A percentile compares a stretch with the other conserved stretches of the same genome.
phyloP scores from a whole-genome alignment of 805 yeast species.

The Yamadazyma ubonensis region DNA sequence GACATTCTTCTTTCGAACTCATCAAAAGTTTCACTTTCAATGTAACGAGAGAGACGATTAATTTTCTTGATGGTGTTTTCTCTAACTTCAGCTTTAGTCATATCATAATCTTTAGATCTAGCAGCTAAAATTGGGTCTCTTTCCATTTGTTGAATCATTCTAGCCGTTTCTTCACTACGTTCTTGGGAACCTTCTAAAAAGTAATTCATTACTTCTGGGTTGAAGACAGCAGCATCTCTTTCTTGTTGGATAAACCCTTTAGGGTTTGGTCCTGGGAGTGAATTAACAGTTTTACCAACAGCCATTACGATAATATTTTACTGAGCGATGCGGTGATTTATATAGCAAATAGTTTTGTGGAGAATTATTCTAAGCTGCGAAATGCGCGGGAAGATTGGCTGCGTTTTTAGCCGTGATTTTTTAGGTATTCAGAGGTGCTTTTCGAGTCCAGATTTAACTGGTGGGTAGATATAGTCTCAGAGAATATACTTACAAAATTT shows the following conservation, averaged over 20 bases:
- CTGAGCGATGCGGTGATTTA: conserved; percentile 2
- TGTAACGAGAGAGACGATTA: conserved; percentile 57
- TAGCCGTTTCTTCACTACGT: conserved; percentile 47
- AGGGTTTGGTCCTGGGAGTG: conserved; percentile 32
- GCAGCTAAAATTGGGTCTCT: conserved; percentile 66
- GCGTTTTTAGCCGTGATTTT: not conserved
- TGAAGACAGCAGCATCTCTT: conserved; percentile 31
- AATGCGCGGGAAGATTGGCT: not conserved
- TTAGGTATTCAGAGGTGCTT: too few relatives aligned
- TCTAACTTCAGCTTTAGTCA: conserved; percentile 55
- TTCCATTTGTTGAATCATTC: conserved; percentile 56
- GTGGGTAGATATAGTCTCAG: too few relatives aligned
- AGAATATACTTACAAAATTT: too few relatives aligned
- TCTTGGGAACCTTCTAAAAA: conserved; percentile 41
- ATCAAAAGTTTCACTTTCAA: conserved; percentile 50
- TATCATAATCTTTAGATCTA: conserved; percentile 55
- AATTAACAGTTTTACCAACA: conserved; percentile 21
- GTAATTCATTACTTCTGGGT: conserved; percentile 39
- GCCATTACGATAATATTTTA: conserved; percentile 1
- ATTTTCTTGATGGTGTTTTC: conserved; percentile 60
- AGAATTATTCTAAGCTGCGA: not conserved
- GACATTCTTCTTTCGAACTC: conserved; percentile 61
- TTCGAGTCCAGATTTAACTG: too few relatives aligned
- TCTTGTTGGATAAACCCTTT: conserved; percentile 30
- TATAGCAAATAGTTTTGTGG: conserved; percentile 6